Evolutionary conservation across 345 rosid genomes (phyloP), one percentile per base, ranked within the genome.

Genomic region (Dimocarpus longan): DNA sequence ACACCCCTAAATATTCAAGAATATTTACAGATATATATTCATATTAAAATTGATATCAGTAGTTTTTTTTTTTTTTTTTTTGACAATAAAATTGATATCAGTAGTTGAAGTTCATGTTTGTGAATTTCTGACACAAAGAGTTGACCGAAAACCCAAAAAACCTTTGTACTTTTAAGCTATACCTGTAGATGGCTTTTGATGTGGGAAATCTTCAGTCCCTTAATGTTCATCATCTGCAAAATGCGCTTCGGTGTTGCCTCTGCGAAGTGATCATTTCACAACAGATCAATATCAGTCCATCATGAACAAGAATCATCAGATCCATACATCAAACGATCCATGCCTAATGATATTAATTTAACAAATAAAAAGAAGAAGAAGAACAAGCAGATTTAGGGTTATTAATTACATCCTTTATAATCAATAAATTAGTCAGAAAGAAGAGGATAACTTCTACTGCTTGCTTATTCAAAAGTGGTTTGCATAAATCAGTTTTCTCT

Each of bases 151-250:
- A 32, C 37, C 4, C 0, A 32, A 32, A 32, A 32, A 32, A 2
- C 37, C 37, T 32, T 32, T 3, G 37, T 32, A 32, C 2, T 32
- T 32, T 32, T 10, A 22, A 21, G 21, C 6, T 37, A 48, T 80
- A 88, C 91, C 91, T 88, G 89, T 43, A 88, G 89, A 83, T 88
- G 91, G 80, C 91, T 88, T 77, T 88, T 88, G 74, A 88, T 76
- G 70, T 88, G 91, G 78, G 84, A 84, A 78, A 88, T 86, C 60
- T 57, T 76, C 74, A 88, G 86, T 68, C 85, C 89, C 32, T 77
- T 82, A 0, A 84, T 84, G 56, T 75, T 69, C 89, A 88, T 88
- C 82, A 64, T 69, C 85, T 82, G 87, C 74, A 88, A 66, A 82
- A 88, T 86, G 52, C 79, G 74, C 86, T 84, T 88, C 0, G 91